Evolutionary conservation across 164 flowering plant species (phyloP).

Genomic region (Tinospora cordifolia): DNA sequence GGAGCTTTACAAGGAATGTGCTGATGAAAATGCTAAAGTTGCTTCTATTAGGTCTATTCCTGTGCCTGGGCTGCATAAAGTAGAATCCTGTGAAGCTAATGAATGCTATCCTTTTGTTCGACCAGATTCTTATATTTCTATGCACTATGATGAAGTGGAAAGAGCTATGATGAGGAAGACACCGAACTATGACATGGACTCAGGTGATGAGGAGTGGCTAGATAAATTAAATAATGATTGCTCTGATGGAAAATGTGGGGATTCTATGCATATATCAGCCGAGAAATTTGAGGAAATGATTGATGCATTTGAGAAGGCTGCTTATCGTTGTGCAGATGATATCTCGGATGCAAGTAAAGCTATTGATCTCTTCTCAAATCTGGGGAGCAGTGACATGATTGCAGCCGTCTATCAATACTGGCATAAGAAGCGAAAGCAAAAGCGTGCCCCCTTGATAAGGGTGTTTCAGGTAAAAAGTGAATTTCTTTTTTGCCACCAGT

Average conservation of each 20-base stretch:
- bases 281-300: slow-evolving; percentile 67
- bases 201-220: slow-evolving; percentile 82
- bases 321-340: slow-evolving; percentile 47
- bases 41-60: slow-evolving; percentile 47
- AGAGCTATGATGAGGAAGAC: slow-evolving; percentile 50
- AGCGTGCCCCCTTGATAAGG: slow-evolving; percentile 37
- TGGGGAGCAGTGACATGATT: slow-evolving; percentile 38
- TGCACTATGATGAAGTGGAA: slow-evolving; percentile 49
- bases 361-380: slow-evolving; percentile 26
- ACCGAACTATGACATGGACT: slow-evolving; percentile 71
- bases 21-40: slow-evolving; percentile 39
- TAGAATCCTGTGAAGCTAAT: slow-evolving; percentile 27
- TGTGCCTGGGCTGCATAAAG: slow-evolving; percentile 69
- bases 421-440: slow-evolving; percentile 61
- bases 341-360: slow-evolving; percentile 37
- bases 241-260: slow-evolving; percentile 18
- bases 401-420: slow-evolving; percentile 56
- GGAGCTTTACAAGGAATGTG: slow-evolving; percentile 69
- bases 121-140: slow-evolving; percentile 52
- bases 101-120: slow-evolving; percentile 29
- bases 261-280: slow-evolving; percentile 29
- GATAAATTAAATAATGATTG: slow-evolving; percentile 35
- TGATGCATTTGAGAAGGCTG: slow-evolving; percentile 66
- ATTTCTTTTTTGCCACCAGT: background rate
- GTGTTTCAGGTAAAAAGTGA: slow-evolving; percentile 65